Evolutionary conservation across 352 stramenopile genomes (phyloP).

Genomic region (Globisporangium barbulae): DNA sequence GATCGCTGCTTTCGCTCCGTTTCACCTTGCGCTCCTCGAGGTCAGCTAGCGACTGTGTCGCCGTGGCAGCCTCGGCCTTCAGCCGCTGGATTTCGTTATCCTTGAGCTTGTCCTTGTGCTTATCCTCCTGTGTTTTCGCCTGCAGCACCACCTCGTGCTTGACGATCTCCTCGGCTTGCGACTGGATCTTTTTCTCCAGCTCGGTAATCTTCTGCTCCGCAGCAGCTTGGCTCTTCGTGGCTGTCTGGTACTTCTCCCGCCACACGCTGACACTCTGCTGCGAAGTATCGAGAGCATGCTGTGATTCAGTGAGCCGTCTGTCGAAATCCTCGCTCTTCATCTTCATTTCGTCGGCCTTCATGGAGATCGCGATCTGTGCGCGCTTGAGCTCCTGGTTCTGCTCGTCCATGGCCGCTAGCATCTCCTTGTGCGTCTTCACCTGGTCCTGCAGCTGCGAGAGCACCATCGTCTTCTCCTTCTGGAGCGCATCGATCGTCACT

Average conservation of each 20-base stretch:
- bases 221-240: constrained; percentile 29
- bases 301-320: constrained; percentile 21
- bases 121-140: constrained; percentile 48
- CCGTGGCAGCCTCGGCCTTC: constrained; percentile 26
- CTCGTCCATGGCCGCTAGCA: constrained; percentile 40
- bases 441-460: constrained; percentile 57
- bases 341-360: constrained; percentile 49
- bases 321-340: constrained; percentile 34
- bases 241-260: constrained; percentile 53
- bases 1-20: constrained; percentile 25
- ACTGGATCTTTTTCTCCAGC: constrained; percentile 41
- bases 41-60: constrained; percentile 24
- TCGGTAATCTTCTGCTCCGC: constrained; percentile 35
- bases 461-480: constrained; percentile 62
- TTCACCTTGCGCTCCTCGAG: constrained; percentile 14
- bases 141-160: constrained; percentile 60
- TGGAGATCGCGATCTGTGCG: constrained; percentile 34
- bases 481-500: constrained; percentile 45
- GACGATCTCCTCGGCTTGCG: constrained; percentile 48
- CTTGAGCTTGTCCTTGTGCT: constrained; percentile 39
- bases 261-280: constrained; percentile 37
- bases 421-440: constrained; percentile 41
- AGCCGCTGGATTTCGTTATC: constrained; percentile 43
- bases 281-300: constrained; percentile 39
- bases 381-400: constrained; percentile 57